These are phyloP conservation scores for Tillandsia fasciculata DNA, from an alignment of 176 grass and related monocot species.

Conservation along the genomic window DNA sequence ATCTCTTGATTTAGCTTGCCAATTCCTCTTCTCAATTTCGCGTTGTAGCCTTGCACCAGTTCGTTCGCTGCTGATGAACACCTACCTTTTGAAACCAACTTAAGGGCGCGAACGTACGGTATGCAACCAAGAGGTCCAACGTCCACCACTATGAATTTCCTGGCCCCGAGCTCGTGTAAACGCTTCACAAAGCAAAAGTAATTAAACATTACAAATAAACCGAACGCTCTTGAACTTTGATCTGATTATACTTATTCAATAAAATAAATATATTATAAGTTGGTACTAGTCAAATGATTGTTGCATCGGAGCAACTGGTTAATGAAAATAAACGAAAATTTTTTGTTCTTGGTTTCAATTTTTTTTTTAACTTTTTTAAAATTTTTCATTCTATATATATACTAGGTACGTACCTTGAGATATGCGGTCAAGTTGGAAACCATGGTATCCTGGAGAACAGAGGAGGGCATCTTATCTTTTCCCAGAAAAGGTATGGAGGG, in stretches of 20 bases:
- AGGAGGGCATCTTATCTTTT: slow-evolving; percentile 38
- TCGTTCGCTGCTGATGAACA: slow-evolving; percentile 41
- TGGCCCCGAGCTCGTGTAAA: slow-evolving; percentile 53
- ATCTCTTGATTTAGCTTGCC: slow-evolving; percentile 52
- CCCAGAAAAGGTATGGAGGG: slow-evolving; percentile 63
- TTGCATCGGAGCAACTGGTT: too few species aligned
- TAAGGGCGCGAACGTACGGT: slow-evolving; percentile 50
- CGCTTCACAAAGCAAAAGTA: slow-evolving; percentile 25
- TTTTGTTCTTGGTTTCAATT: too few species aligned
- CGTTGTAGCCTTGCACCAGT: slow-evolving; percentile 63
- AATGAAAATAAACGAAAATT: too few species aligned
- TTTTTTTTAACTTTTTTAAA: too few species aligned
- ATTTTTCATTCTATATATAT: too few species aligned
- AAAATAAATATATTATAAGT: too few species aligned
- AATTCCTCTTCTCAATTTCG: slow-evolving; percentile 42
- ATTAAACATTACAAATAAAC: neutral
- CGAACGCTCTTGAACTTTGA: too few species aligned
- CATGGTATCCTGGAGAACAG: slow-evolving; percentile 49
- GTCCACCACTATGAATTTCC: slow-evolving; percentile 57
- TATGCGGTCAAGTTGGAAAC: slow-evolving; percentile 59
- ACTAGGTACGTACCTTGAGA: slow-evolving; percentile 52
- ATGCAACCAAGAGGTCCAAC: slow-evolving; percentile 81
- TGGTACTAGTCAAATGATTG: too few species aligned
- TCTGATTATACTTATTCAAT: too few species aligned
- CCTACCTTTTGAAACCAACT: slow-evolving; percentile 34